Base-by-base conservation (phyloP, 768 basidiomycete species). In the Suillus sp. region DNA sequence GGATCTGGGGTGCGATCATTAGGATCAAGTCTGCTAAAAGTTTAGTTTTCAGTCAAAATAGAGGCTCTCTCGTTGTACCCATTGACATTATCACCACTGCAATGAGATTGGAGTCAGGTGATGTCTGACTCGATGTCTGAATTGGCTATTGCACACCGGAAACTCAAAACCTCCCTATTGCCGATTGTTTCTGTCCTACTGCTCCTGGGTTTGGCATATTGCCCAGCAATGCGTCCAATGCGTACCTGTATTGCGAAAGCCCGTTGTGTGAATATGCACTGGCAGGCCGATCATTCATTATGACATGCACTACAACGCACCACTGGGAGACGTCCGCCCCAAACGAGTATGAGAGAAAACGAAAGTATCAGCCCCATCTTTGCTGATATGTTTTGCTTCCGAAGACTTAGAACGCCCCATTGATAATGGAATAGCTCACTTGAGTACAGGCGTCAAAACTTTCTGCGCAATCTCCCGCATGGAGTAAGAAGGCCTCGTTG, bases 391-490 rank as follows among this genome's bases (percentile, higher is more conserved):
- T 93, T 92, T 78, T 93, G 86, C 92, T 94, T 68, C 20, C 50
- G 40, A 65, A n/a, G 37, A 47, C 50, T 69, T 32, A 67, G 42
- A 37, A 62, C 7, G 61, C 58, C 60, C 58, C 61, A 68, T 56
- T 57, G 53, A 70, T 38, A 34, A 62, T 47, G 7, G 47, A 38
- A 57, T 34, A 43, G 80, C 84, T 69, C 72, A 93, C 92, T 65
- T 93, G 86, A 0, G 92, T 94, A 73, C 93, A 95, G 0, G 93
- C 93, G 68, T 92, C 90, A 70, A 96, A 96, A 73, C 92, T 91
- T 75, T 96, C 93, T n/a, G 94, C 95, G 70, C 97, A 99, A 71
- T 99, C 97, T 2, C 97, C 97, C 0, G 97, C 97, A 65, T 99
- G 97, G 2, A 99, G 83, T 42, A 99, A 81, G 77, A 99, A 99